phyloP scores from a whole-genome alignment of 2,329 filamentous ascomycete genomes.

The Pestalotiopsis sp. region DNA sequence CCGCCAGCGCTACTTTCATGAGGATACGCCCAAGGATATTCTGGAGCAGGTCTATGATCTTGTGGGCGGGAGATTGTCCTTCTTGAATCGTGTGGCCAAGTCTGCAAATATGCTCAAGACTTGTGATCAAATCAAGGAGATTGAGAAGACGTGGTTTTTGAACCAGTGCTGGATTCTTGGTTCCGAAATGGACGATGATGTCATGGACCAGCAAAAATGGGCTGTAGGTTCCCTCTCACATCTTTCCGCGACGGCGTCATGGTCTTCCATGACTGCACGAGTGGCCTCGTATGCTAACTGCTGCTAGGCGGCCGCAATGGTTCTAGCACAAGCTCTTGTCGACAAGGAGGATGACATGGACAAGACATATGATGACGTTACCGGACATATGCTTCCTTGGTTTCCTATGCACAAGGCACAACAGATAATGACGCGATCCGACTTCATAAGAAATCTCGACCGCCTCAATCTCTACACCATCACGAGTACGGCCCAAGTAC shows the following conservation, averaged over 20 bases:
- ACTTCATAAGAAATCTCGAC: slow-evolving; percentile 92
- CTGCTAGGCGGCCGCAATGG: slow-evolving; percentile 80
- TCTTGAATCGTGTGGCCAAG: slow-evolving; percentile 88
- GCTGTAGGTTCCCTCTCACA: slow-evolving; percentile 58
- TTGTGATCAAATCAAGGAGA: slow-evolving; percentile 70
- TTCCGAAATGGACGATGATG: slow-evolving; percentile 86
- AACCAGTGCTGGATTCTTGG: slow-evolving; percentile 80
- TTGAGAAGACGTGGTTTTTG: slow-evolving; percentile 76
- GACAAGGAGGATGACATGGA: slow-evolving; percentile 70
- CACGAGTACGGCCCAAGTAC: slow-evolving; percentile 80
- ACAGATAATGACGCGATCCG: slow-evolving; percentile 91
- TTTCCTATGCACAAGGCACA: slow-evolving; percentile 81
- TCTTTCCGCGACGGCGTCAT: neutral
- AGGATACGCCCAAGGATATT: slow-evolving; percentile 53
- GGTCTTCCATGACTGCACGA: neutral
- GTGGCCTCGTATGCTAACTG: neutral
- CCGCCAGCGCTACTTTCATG: slow-evolving; percentile 73
- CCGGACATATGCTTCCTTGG: slow-evolving; percentile 75
- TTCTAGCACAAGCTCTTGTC: slow-evolving; percentile 88
- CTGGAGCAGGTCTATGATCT: slow-evolving; percentile 81
- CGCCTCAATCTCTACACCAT: slow-evolving; percentile 95
- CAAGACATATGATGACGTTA: slow-evolving; percentile 64
- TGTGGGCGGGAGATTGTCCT: slow-evolving; percentile 86
- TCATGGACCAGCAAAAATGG: slow-evolving; percentile 98
- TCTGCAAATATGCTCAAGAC: slow-evolving; percentile 75